phyloP scores from a whole-genome alignment of 257 asterid species.

The Solanum arcanum region DNA sequence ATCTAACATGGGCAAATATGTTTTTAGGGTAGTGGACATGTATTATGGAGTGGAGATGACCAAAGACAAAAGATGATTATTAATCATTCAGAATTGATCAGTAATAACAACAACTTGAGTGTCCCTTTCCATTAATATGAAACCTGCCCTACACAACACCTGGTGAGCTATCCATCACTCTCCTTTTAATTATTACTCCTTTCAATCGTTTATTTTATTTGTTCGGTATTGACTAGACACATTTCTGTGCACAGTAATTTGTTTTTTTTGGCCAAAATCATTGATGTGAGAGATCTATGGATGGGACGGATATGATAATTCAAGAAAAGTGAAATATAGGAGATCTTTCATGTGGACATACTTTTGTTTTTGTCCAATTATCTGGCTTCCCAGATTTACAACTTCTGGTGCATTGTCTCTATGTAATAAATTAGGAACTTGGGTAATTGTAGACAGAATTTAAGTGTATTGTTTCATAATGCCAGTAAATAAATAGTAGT shows the following conservation, averaged over 20 bases:
- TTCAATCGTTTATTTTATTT: not conserved
- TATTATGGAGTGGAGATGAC: slow-evolving; percentile 49
- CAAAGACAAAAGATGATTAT: slow-evolving; percentile 33
- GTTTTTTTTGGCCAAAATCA: not conserved
- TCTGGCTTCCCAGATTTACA: not conserved
- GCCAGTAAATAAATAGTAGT: not conserved
- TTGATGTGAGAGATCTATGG: not conserved
- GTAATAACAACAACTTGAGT: slow-evolving; percentile 18
- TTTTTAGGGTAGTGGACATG: slow-evolving; percentile 53
- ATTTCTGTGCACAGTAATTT: not conserved
- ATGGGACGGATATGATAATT: not conserved
- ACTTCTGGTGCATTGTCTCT: not conserved
- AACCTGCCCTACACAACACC: slow-evolving; percentile 16
- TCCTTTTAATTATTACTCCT: not conserved
- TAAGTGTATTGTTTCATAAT: not conserved
- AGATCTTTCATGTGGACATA: not conserved
- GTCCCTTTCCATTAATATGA: slow-evolving; percentile 36
- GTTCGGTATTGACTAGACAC: too few species aligned
- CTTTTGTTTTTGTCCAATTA: not conserved
- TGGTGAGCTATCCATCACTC: slow-evolving; percentile 38
- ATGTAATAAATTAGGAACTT: not conserved
- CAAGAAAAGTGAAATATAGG: not conserved
- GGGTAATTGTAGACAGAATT: not conserved
- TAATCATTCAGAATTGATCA: slow-evolving; percentile 34
- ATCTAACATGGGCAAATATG: not conserved